A percentile compares a stretch with the other conserved stretches of the same genome.
phyloP scores from a whole-genome alignment of 805 yeast genomes.

The Saccharomyces jurei region DNA sequence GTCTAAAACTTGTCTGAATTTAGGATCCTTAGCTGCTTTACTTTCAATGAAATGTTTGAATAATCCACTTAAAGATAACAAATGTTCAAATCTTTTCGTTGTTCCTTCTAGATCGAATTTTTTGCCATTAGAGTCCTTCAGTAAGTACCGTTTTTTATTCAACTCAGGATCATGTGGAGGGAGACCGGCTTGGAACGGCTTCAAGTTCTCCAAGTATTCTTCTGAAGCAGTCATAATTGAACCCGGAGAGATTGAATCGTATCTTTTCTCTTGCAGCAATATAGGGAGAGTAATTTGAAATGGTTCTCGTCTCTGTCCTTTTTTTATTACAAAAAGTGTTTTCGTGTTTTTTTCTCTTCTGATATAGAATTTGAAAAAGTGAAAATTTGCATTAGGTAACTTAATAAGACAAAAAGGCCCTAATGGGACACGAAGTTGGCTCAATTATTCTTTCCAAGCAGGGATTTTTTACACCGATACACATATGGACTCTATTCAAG shows the following conservation, averaged over 20 bases:
- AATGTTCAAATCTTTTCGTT: slow-evolving; percentile 56
- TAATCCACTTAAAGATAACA: slow-evolving; percentile 55
- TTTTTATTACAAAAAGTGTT: not conserved
- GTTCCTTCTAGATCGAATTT: slow-evolving; percentile 51
- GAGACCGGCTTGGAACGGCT: slow-evolving; percentile 19
- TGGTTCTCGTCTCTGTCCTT: not conserved
- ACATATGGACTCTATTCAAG: slow-evolving; percentile 9
- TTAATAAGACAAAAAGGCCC: not conserved
- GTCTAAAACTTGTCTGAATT: slow-evolving; percentile 45
- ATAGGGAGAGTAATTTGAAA: not conserved
- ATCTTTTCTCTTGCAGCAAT: not conserved
- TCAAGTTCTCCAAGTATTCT: slow-evolving; percentile 20
- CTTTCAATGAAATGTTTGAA: slow-evolving; percentile 62
- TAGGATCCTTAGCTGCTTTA: slow-evolving; percentile 55
- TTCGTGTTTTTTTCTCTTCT: not conserved
- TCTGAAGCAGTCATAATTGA: slow-evolving; percentile 13
- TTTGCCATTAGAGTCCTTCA: slow-evolving; percentile 16
- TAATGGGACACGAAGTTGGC: not conserved
- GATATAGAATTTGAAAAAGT: not conserved
- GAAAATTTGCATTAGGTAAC: not conserved
- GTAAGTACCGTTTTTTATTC: slow-evolving; percentile 21
- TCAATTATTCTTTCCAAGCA: not conserved
- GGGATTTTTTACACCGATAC: not conserved
- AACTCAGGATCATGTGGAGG: slow-evolving; percentile 16
- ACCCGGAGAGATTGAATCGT: not conserved